Percentiles rank a stretch among this genome's conserved stretches.
Conservation (phyloP, 345 rosid species). For the Nephelium lappaceum region DNA sequence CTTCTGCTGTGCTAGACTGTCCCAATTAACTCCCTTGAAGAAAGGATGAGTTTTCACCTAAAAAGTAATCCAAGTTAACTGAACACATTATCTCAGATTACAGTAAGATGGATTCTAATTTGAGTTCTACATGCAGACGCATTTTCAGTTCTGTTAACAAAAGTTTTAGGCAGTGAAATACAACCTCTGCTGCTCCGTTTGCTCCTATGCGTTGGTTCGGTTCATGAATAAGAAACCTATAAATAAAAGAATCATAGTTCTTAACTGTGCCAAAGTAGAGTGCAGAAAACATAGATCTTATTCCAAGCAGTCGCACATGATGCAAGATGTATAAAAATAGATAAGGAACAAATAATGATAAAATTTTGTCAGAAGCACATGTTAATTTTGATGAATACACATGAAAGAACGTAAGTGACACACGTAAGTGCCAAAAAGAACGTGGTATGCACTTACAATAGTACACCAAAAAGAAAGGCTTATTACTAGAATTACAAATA, state of each 20-base stretch:
- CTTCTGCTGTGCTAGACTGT: constrained; percentile 67
- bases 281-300: not conserved
- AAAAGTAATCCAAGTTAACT: constrained; percentile 22
- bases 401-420: no score
- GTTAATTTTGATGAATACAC: no score
- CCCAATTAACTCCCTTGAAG: constrained; percentile 76
- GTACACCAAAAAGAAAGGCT: no score
- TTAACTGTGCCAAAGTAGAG: not conserved
- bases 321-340: not conserved
- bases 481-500: no score
- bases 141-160: constrained; percentile 6
- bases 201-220: constrained; percentile 71
- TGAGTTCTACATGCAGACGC: not conserved
- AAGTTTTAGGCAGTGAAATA: constrained; percentile 24
- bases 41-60: constrained; percentile 76
- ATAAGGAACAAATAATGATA: not conserved
- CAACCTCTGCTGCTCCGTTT: constrained; percentile 71
- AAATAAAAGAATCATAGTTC: constrained; percentile 13
- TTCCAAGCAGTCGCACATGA: not conserved
- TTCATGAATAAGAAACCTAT: constrained; percentile 70
- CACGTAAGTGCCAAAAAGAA: no score
- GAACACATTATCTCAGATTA: constrained; percentile 15
- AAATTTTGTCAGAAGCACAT: not conserved
- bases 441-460: no score
- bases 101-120: constrained; percentile 4